These are phyloP conservation scores for Cladosporium austrohemisphaericum DNA, from an alignment of 2,329 filamentous ascomycete species.

Conservation along the genomic window DNA sequence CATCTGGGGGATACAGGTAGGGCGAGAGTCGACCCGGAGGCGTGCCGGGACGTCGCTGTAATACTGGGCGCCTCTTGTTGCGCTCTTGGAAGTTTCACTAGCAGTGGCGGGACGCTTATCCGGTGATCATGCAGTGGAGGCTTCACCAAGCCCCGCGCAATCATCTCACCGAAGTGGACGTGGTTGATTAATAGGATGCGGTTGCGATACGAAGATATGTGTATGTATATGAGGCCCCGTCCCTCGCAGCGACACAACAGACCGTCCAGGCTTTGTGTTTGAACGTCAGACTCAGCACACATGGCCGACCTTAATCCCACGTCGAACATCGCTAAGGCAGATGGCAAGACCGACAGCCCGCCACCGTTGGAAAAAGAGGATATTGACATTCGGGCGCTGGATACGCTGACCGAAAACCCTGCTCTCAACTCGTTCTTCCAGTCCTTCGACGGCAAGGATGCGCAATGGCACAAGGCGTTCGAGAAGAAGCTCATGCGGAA, in stretches of 20 bases:
- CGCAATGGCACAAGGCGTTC: conserved; percentile 12
- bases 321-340: neutral
- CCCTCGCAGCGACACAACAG: no score
- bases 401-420: neutral
- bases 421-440: neutral
- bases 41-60: no score
- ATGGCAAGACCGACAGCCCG: neutral
- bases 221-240: no score
- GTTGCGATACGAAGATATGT: neutral
- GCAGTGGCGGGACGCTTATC: neutral
- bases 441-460: conserved; percentile 5
- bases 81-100: neutral
- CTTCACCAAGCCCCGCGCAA: neutral
- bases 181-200: no score
- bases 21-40: no score
- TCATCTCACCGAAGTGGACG: neutral
- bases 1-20: no score
- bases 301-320: neutral
- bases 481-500: conserved; percentile 63
- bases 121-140: neutral
- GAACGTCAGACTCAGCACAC: neutral
- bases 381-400: no score
- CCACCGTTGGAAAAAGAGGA: neutral
- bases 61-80: conserved; percentile 5
- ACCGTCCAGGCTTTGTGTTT: neutral